phyloP scores from a whole-genome alignment of 306 rosid genomes.

The Gynostemma pentaphyllum region DNA sequence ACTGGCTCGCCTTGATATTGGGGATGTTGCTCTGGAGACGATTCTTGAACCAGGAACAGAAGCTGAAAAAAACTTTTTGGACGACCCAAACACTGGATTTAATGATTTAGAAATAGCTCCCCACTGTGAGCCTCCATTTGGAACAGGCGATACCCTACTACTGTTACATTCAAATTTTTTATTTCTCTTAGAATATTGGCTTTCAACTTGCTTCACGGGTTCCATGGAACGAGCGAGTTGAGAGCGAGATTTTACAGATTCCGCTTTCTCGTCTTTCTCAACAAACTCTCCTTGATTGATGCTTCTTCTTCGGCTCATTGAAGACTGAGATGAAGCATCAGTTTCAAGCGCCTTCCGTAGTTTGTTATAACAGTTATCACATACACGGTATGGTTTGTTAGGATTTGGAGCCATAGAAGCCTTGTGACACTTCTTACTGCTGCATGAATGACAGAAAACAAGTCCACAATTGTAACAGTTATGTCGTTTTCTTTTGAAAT shows the following conservation, averaged over 20 bases:
- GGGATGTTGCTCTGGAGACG: constrained; percentile 96
- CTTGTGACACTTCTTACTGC: constrained; percentile 88
- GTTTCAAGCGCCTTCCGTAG: constrained; percentile 67
- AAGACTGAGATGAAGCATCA: constrained; percentile 72
- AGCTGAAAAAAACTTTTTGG: constrained; percentile 96
- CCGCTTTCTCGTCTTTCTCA: constrained; percentile 79
- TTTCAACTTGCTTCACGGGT: constrained; percentile 77
- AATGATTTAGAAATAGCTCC: constrained; percentile 90
- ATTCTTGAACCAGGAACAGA: constrained; percentile 99
- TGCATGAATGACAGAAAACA: constrained; percentile 95
- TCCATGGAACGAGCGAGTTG: constrained; percentile 77
- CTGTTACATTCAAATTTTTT: constrained; percentile 91
- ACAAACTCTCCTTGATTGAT: constrained; percentile 62
- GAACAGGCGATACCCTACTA: constrained; percentile 90
- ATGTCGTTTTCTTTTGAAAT: constrained; percentile 95
- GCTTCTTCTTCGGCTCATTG: constrained; percentile 86
- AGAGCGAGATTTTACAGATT: constrained; percentile 56
- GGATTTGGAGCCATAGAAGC: constrained; percentile 99
- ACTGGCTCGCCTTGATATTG: constrained; percentile 93
- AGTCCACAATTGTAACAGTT: constrained; percentile 97
- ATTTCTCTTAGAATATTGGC: constrained; percentile 79
- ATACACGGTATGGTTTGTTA: constrained; percentile 96
- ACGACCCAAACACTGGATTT: constrained; percentile 96
- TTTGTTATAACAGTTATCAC: constrained; percentile 86
- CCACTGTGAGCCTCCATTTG: constrained; percentile 95